Percentiles rank a stretch among this genome's conserved stretches.
These are phyloP conservation scores for Xylariaceae sp. DNA, from an alignment of 2,329 filamentous ascomycete species.

Conservation along the genomic window DNA sequence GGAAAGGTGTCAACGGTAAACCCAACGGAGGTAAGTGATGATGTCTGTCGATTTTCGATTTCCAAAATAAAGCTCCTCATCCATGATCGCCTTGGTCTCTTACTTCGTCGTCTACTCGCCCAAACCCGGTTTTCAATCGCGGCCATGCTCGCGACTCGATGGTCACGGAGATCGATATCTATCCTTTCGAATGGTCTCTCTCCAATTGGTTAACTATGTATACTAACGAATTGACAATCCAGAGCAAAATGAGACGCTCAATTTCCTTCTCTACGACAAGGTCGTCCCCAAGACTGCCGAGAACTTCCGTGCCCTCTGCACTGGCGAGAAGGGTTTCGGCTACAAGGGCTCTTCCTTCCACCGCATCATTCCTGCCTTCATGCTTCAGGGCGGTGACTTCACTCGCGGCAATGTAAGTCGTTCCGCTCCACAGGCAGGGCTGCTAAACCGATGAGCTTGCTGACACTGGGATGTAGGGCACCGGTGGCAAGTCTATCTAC, in stretches of 20 bases:
- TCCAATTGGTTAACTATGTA: neutral
- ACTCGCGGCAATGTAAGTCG: conserved; percentile 79
- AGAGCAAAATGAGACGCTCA: conserved; percentile 77
- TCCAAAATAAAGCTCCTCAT: conserved; percentile 11
- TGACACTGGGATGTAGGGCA: conserved; percentile 55
- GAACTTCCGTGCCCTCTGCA: conserved; percentile 86
- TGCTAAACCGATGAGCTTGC: neutral
- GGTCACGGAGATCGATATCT: too few relatives aligned
- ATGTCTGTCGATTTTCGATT: conserved; percentile 36
- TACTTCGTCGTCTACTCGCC: too few relatives aligned
- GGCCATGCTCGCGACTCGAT: too few relatives aligned
- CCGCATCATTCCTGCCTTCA: conserved; percentile 89
- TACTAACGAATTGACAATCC: neutral
- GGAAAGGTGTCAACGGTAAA: conserved; percentile 63
- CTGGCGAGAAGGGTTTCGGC: conserved; percentile 73
- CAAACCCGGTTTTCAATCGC: too few relatives aligned
- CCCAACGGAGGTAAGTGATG: conserved; percentile 57
- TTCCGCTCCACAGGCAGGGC: neutral
- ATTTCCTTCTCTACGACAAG: conserved; percentile 83
- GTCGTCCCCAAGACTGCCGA: conserved; percentile 81
- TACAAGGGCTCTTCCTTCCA: conserved; percentile 85
- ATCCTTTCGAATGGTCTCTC: too few relatives aligned
- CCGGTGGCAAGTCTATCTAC: conserved; percentile 91
- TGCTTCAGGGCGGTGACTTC: conserved; percentile 96
- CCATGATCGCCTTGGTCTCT: neutral